Percentiles rank a stretch among this genome's conserved stretches.
phyloP scores from a whole-genome alignment of 441 rosid species.

The Isatis lusitanica region DNA sequence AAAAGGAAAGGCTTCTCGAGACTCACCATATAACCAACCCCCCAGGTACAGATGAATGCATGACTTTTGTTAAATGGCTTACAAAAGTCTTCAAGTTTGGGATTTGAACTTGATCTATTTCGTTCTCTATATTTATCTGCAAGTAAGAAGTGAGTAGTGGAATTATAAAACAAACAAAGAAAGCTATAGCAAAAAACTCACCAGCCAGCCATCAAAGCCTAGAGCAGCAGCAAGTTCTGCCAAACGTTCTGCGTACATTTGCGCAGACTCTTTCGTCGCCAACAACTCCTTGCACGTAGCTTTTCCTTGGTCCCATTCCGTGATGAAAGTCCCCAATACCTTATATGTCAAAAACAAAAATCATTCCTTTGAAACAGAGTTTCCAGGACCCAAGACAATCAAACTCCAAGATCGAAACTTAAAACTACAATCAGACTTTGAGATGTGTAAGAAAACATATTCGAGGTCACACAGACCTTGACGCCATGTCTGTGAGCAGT shows the following conservation, averaged over 20 bases:
- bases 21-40: constrained; percentile 77
- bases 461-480: constrained; percentile 43
- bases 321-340: constrained; percentile 84
- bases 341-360: constrained; percentile 28
- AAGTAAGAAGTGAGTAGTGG: constrained; percentile 6
- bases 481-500: constrained; percentile 85
- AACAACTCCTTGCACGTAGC: constrained; percentile 53
- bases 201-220: constrained; percentile 94
- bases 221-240: constrained; percentile 63
- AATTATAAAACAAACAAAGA: background rate
- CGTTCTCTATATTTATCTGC: constrained; percentile 71
- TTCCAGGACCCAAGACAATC: background rate
- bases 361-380: background rate
- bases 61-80: constrained; percentile 55
- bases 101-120: constrained; percentile 43
- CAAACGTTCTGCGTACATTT: constrained; percentile 59
- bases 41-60: constrained; percentile 69
- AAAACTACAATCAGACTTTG: background rate
- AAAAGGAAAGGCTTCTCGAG: background rate
- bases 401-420: background rate
- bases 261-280: constrained; percentile 61
- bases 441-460: background rate
- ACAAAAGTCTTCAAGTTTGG: constrained; percentile 62
- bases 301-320: constrained; percentile 71
- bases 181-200: constrained; percentile 21